Percentiles rank a stretch among this genome's conserved stretches.
phyloP scores from a whole-genome alignment of 345 rosid genomes.

The Schrenkiella parvula region DNA sequence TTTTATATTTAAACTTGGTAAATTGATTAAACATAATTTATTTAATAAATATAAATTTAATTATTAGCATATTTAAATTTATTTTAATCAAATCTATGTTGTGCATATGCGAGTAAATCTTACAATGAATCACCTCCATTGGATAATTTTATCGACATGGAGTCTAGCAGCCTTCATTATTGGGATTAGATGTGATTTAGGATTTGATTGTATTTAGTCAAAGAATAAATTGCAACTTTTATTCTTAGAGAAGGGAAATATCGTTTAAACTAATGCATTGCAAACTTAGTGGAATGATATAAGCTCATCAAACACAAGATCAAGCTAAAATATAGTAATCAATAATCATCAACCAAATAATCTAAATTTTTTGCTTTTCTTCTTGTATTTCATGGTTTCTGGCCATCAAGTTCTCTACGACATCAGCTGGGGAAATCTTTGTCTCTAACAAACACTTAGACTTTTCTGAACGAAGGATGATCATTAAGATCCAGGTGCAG shows the following conservation, averaged over 20 bases:
- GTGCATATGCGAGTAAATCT: conserved; percentile 66
- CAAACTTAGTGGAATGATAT: neutral
- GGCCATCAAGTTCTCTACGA: conserved; percentile 37
- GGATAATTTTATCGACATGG: neutral
- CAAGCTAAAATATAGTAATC: no score
- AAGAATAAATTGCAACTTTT: neutral
- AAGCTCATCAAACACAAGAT: neutral
- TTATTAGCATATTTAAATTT: no score
- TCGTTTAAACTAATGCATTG: neutral
- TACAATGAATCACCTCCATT: neutral
- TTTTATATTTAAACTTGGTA: no score
- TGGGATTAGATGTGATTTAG: conserved; percentile 26
- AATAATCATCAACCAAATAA: neutral
- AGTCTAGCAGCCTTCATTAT: conserved; percentile 3
- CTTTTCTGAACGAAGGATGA: conserved; percentile 20
- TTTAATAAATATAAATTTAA: no score
- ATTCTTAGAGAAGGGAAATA: neutral
- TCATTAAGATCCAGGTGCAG: conserved; percentile 32
- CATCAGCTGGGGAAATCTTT: conserved; percentile 41
- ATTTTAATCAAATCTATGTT: no score
- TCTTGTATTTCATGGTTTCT: conserved; percentile 12
- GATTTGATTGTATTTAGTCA: conserved; percentile 13
- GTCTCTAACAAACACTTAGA: conserved; percentile 34
- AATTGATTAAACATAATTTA: no score
- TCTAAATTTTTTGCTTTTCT: conserved; percentile 7